phyloP scores from a whole-genome alignment of 1,284 basidiomycete species.

The Puccinia polysora region DNA sequence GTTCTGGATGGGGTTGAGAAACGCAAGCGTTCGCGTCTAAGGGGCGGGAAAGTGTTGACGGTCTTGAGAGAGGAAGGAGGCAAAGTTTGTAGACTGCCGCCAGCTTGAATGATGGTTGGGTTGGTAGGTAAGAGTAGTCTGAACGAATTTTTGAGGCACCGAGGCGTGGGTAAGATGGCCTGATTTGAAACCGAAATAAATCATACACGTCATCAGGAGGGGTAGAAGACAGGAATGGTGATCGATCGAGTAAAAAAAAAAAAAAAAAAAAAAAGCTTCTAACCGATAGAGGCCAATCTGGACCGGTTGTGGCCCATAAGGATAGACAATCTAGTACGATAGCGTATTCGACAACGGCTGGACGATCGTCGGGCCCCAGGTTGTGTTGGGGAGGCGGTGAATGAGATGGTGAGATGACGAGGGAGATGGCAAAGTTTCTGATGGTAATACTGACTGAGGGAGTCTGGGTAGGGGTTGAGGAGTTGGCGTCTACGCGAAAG shows the following conservation, averaged over 20 bases:
- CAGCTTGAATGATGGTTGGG: background rate
- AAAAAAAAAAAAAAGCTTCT: background rate
- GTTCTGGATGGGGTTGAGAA: slow-evolving; percentile 11
- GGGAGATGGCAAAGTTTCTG: slow-evolving; percentile 39
- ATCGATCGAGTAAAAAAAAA: slow-evolving; percentile 3
- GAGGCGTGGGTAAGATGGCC: slow-evolving; percentile 40
- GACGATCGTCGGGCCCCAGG: background rate
- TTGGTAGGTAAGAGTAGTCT: slow-evolving; percentile 22
- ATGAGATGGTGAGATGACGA: slow-evolving; percentile 2
- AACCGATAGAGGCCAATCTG: slow-evolving; percentile 41
- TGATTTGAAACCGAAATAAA: background rate
- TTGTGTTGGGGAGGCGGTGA: background rate
- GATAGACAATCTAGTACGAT: slow-evolving; percentile 34
- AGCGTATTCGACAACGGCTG: slow-evolving; percentile 31
- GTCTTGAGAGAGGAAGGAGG: background rate
- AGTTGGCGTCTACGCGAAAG: background rate
- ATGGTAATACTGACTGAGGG: slow-evolving; percentile 20
- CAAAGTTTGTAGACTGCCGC: background rate
- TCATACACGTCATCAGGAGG: background rate
- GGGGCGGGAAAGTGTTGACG: slow-evolving; percentile 31
- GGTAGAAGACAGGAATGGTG: background rate
- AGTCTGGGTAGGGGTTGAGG: background rate
- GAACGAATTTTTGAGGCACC: slow-evolving; percentile 32
- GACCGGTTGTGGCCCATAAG: slow-evolving; percentile 27
- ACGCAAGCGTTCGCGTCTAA: slow-evolving; percentile 20